These are phyloP conservation scores for Logfia minima DNA, from an alignment of 129 eudicot species.

Conservation along the genomic window DNA sequence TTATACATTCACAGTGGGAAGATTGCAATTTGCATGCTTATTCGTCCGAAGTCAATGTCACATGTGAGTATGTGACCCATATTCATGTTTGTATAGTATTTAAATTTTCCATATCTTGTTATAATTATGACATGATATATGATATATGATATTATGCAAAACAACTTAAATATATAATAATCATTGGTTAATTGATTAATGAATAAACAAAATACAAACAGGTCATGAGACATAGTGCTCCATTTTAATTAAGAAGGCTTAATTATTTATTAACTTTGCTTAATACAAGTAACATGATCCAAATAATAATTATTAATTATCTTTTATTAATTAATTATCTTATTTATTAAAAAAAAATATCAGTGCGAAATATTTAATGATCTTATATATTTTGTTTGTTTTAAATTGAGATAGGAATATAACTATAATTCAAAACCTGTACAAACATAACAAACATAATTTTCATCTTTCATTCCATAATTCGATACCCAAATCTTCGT, in stretches of 20 bases:
- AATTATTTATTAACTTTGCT: too few species aligned
- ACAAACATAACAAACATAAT: too few species aligned
- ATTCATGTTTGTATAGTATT: slow-evolving; percentile 1
- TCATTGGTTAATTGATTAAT: not conserved
- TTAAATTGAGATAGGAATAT: too few species aligned
- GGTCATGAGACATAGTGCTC: slow-evolving; percentile 22
- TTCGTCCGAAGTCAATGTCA: slow-evolving; percentile 26
- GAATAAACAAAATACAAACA: not conserved
- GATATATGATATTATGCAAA: not conserved
- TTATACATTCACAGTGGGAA: not conserved
- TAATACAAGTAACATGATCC: too few species aligned
- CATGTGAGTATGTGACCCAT: slow-evolving; percentile 17
- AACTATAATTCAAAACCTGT: too few species aligned
- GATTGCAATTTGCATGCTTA: slow-evolving; percentile 10
- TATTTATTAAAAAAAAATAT: too few species aligned
- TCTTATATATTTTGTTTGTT: too few species aligned
- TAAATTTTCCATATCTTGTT: not conserved
- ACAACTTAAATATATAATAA: not conserved
- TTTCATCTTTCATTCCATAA: too few species aligned
- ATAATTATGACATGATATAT: not conserved
- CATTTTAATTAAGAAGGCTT: not conserved
- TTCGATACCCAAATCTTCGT: too few species aligned
- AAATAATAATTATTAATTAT: too few species aligned
- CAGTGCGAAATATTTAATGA: too few species aligned
- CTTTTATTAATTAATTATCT: too few species aligned